Conservation (phyloP, 202 grass and related monocot species). For the Carex sylvatica region DNA sequence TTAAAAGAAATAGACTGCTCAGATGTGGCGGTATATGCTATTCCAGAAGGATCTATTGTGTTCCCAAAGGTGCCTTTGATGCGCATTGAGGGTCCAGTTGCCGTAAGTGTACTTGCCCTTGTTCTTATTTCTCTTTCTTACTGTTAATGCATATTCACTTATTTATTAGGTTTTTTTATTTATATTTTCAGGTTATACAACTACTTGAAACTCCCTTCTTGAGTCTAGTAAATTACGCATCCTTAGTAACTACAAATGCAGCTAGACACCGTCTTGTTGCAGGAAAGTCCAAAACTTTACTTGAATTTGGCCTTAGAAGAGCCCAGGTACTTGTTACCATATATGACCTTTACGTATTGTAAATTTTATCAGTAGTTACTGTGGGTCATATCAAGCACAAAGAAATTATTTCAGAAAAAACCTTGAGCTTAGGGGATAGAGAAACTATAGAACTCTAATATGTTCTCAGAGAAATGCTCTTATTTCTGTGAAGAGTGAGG, state of each 20-base stretch:
- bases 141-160: neutral
- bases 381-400: neutral
- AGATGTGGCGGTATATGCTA: constrained; percentile 45
- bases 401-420: neutral
- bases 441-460: neutral
- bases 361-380: neutral
- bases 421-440: neutral
- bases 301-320: constrained; percentile 93
- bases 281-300: constrained; percentile 78
- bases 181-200: constrained; percentile 60
- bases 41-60: constrained; percentile 48
- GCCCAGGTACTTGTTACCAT: constrained; percentile 49
- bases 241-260: constrained; percentile 95
- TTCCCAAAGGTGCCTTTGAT: constrained; percentile 55
- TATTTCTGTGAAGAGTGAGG: neutral
- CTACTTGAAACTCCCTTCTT: constrained; percentile 96
- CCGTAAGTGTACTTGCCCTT: constrained; percentile 45
- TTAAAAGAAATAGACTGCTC: constrained; percentile 42
- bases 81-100: constrained; percentile 59
- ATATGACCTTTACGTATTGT: neutral
- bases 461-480: neutral
- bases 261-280: constrained; percentile 81
- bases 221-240: constrained; percentile 92
- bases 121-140: neutral
- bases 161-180: neutral